Evolutionary conservation across 1,139 yeast genomes (phyloP), one percentile per base, ranked within the genome.

Genomic region (Suhomyces terraborum): DNA sequence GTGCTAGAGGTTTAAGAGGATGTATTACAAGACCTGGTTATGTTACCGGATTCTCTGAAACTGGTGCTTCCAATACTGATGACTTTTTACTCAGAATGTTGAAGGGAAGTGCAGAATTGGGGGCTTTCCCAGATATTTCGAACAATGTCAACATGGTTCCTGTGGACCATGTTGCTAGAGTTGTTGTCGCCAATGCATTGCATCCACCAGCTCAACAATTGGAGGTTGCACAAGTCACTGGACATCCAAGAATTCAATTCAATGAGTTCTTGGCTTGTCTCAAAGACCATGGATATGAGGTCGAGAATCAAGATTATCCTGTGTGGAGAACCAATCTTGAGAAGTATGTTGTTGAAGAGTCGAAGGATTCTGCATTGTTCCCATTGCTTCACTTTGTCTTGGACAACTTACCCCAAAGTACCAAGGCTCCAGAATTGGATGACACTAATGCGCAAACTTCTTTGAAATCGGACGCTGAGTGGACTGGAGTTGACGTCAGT

Each of bases 101-200:
- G 67, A 93, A 93, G 73, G 98, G 99, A 23, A 82, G 95, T 62
- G 82, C 84, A 37, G 96, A 93, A 66, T 67, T 93, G 46, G 96
- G 96, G 3, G 69, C 74, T 33, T 84, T 79, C 55, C 98, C 99
- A 17, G 87, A 86, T 56, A 89, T 93, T 49, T 66, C 79, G 54
- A 93, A 93, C 69, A 79, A 83, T 36, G 96, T 91, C 35, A 94
- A 94, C 62, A 89, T 91, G 88, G 97, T 89, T 17, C 98, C 98
- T 3, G 98, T 93, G 26, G 98, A 93, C 55, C 98, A 93, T 56
- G 98, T 93, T 51, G 98, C 98, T 1, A 79, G 95, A 41, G 88
- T 89, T 18, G 88, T 84, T 24, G 87, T 84, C 38, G 89, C 98
- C 1, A 70, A 94, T 23, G 84, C 96, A 0, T 73, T 93, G 51